Conservation (phyloP, 2,329 filamentous ascomycete species). For the Colletotrichum lindemuthianum region DNA sequence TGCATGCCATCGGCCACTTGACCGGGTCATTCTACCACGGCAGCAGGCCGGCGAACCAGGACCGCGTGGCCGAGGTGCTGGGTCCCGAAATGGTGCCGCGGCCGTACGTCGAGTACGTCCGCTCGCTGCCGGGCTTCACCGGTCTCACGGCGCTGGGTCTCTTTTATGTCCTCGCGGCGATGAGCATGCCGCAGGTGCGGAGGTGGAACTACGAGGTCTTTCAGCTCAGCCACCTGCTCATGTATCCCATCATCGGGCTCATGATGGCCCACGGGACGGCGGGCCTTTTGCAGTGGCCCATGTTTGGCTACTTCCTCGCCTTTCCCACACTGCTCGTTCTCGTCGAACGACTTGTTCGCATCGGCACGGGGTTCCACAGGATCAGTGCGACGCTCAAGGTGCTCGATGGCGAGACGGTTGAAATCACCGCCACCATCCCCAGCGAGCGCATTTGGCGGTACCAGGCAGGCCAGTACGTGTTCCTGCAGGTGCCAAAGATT, state of each 20-base stretch:
- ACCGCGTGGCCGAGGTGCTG: slow-evolving; percentile 54
- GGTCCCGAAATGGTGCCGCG: slow-evolving; percentile 55
- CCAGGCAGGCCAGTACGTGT: slow-evolving; percentile 66
- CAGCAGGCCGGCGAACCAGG: slow-evolving; percentile 54
- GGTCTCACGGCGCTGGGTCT: slow-evolving; percentile 59
- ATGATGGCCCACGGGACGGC: slow-evolving; percentile 65
- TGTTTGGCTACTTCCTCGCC: slow-evolving; percentile 67
- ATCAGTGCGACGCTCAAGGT: slow-evolving; percentile 59
- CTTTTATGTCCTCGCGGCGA: slow-evolving; percentile 58
- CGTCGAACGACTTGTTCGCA: slow-evolving; percentile 56
- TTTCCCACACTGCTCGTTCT: slow-evolving; percentile 63
- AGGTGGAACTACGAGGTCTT: slow-evolving; percentile 66
- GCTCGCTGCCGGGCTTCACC: slow-evolving; percentile 59
- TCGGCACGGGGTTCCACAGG: slow-evolving; percentile 57
- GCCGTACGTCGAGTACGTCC: slow-evolving; percentile 57
- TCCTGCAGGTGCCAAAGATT: slow-evolving; percentile 63
- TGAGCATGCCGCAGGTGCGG: slow-evolving; percentile 62
- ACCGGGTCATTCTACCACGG: slow-evolving; percentile 62
- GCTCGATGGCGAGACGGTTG: slow-evolving; percentile 63
- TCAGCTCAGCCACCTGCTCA: slow-evolving; percentile 65
- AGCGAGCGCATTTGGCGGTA: slow-evolving; percentile 61
- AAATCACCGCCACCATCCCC: slow-evolving; percentile 59
- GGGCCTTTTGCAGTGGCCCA: slow-evolving; percentile 61
- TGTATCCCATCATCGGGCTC: slow-evolving; percentile 67
- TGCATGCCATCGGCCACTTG: slow-evolving; percentile 65